Base-by-base conservation (phyloP, 805 yeast species). In the Saccharomycopsis sp. region DNA sequence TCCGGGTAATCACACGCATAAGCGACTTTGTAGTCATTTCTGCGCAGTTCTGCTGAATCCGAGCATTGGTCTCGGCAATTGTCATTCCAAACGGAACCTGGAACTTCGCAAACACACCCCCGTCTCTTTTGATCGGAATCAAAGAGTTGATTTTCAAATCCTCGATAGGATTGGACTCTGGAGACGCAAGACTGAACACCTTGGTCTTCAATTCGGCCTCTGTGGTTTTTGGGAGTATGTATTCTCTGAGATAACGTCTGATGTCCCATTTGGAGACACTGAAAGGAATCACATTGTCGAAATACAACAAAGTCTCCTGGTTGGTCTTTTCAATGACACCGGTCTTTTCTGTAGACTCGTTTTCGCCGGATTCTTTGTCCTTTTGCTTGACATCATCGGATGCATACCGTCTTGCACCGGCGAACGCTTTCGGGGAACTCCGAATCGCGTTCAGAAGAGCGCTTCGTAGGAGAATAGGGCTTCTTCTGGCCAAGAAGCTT, bases 41-140 rank as follows among this genome's bases (percentile, higher is more conserved):
- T 50, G 71, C 63, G 2, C 82, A 72, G 61, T 83, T 83, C 53
- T 69, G 64, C 55, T 75, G 79, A 24, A 89, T 75, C 61, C 71
- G 69, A 1, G 76, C 66, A 58, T 84, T 83, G 53, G 86, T 76
- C 21, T 80, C 84, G 47, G 79, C 77, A 3, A 79, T 71, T 3
- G 79, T 71, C 56, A 70, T 70, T 2, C 71, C 76, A 3, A 74
- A 76, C 0, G 91, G 89, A 29, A 88, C 80, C 34, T 74, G 70
- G 64, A 86, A 86, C 63, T 85, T 86, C 41, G 89, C 94, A 76
- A 92, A 91, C 1, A 90, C 97, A 51, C 98, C 98, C 55, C 97
- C 97, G 67, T 94, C 99, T 60, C 96, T 76, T 57, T 75, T 76
- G 57, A 91, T 79, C 0, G 94, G 87, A 34, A 85, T 80, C 34